These are phyloP conservation scores for Liriodendron chinense DNA, from an alignment of 164 flowering plant species.

Conservation along the genomic window DNA sequence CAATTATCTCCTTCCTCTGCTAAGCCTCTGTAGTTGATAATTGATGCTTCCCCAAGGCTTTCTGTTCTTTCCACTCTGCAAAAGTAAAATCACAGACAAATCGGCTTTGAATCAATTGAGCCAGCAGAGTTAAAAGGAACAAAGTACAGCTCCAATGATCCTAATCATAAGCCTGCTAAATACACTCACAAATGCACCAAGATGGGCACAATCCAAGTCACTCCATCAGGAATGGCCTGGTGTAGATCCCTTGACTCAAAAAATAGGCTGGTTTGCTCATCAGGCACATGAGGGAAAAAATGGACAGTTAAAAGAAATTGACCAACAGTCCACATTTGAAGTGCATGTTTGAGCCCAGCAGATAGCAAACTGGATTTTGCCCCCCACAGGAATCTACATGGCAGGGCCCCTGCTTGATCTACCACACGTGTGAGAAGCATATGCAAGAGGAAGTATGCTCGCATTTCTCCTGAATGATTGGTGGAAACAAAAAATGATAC, in stretches of 20 bases:
- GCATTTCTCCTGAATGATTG: too few species aligned
- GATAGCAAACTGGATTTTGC: too few species aligned
- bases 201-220: neutral
- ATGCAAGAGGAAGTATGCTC: too few species aligned
- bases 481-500: too few species aligned
- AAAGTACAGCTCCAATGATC: neutral
- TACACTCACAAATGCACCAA: too few species aligned
- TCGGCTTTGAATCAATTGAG: neutral
- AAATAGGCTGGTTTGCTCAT: neutral
- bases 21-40: slow-evolving; percentile 74
- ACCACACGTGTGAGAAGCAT: too few species aligned
- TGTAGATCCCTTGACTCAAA: neutral
- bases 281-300: neutral
- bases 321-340: neutral
- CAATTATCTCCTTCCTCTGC: slow-evolving; percentile 49
- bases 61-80: slow-evolving; percentile 43
- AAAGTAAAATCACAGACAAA: neutral
- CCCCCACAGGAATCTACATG: too few species aligned
- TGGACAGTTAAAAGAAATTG: neutral
- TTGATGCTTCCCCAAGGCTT: slow-evolving; percentile 65
- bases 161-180: too few species aligned
- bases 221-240: neutral
- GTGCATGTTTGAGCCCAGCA: neutral
- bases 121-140: neutral
- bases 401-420: too few species aligned